phyloP scores from a whole-genome alignment of 2,329 filamentous ascomycete genomes.

The Orbilia brochopaga region DNA sequence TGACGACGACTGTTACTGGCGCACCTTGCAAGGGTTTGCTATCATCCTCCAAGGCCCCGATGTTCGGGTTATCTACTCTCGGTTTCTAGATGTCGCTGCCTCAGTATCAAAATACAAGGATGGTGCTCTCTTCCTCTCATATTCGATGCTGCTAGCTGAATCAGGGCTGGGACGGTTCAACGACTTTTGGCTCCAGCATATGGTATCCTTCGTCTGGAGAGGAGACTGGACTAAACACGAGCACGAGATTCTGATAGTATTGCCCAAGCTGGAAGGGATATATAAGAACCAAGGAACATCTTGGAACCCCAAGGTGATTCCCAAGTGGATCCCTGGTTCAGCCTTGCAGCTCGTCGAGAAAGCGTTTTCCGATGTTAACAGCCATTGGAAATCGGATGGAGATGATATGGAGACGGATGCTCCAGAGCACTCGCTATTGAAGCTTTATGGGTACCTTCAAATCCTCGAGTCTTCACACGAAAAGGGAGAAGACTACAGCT shows the following conservation, averaged over 20 bases:
- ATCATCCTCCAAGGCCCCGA: slow-evolving; percentile 65
- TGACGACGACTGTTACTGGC: slow-evolving; percentile 23
- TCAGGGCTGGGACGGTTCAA: slow-evolving; percentile 76
- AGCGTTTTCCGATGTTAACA: slow-evolving; percentile 8
- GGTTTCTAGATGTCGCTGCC: slow-evolving; percentile 70
- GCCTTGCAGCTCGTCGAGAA: slow-evolving; percentile 12
- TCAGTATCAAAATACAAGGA: slow-evolving; percentile 63
- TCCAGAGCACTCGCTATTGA: slow-evolving; percentile 13
- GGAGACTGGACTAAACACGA: slow-evolving; percentile 24
- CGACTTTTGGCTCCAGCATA: slow-evolving; percentile 34
- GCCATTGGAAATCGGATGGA: slow-evolving; percentile 1
- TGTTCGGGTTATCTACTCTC: slow-evolving; percentile 77
- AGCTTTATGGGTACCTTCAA: slow-evolving; percentile 31
- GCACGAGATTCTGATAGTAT: slow-evolving; percentile 29
- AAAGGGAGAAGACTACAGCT: slow-evolving; percentile 4
- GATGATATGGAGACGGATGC: slow-evolving; percentile 34
- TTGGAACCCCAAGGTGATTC: slow-evolving; percentile 24
- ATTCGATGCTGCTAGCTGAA: slow-evolving; percentile 80
- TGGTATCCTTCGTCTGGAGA: slow-evolving; percentile 19
- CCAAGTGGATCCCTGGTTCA: too few species aligned
- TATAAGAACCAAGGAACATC: slow-evolving; percentile 22
- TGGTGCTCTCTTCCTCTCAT: slow-evolving; percentile 70
- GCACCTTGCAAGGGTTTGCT: slow-evolving; percentile 14
- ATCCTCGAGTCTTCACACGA: slow-evolving; percentile 13
- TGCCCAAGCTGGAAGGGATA: slow-evolving; percentile 22